Conservation (phyloP, 805 yeast species). For the Saturnispora quitensis region DNA sequence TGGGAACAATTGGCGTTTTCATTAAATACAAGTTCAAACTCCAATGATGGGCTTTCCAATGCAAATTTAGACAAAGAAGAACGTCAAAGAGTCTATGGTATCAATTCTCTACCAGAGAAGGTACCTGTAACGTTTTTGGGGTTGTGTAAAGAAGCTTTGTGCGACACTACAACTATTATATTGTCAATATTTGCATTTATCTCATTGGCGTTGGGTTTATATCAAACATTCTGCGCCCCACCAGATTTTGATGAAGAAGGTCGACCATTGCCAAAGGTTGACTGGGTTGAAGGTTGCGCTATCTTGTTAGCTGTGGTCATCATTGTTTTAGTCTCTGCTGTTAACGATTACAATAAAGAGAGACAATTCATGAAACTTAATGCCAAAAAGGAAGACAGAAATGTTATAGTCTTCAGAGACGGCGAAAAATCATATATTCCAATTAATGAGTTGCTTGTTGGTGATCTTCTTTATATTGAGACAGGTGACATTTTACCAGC, state of each 20-base stretch:
- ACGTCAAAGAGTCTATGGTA: constrained; percentile 51
- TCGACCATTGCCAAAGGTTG: constrained; percentile 67
- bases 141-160: constrained; percentile 74
- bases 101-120: constrained; percentile 62
- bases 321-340: constrained; percentile 89
- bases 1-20: constrained; percentile 25
- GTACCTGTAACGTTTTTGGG: constrained; percentile 57
- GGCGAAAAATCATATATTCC: constrained; percentile 62
- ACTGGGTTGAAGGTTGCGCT: constrained; percentile 99
- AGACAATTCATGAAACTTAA: constrained; percentile 83
- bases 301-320: constrained; percentile 84
- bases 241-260: constrained; percentile 74
- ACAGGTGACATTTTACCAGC: constrained; percentile 95
- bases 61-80: constrained; percentile 24
- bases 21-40: constrained; percentile 28
- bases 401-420: constrained; percentile 64
- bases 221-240: constrained; percentile 84
- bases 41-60: constrained; percentile 33
- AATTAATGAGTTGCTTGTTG: constrained; percentile 71
- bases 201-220: constrained; percentile 83
- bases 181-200: constrained; percentile 80
- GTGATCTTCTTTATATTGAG: constrained; percentile 73
- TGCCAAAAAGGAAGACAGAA: constrained; percentile 78
- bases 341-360: constrained; percentile 95
- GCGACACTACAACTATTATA: constrained; percentile 83